phyloP scores from a whole-genome alignment of 768 basidiomycete genomes.

The Pisolithus orientalis region DNA sequence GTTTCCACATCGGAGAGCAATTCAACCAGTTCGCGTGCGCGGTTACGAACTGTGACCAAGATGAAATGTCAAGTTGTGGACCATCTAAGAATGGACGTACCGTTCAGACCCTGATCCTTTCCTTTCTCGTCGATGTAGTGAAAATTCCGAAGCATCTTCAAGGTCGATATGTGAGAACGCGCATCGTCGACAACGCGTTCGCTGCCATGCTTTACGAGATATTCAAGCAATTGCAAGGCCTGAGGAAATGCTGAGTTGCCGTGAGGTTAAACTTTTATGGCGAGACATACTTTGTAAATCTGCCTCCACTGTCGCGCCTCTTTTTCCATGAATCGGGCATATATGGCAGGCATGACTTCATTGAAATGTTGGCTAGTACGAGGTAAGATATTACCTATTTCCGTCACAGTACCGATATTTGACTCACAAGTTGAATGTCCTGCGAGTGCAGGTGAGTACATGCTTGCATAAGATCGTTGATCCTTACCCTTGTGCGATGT shows the following conservation, averaged over 20 bases:
- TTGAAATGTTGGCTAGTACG: slow-evolving; percentile 86
- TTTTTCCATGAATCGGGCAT: slow-evolving; percentile 94
- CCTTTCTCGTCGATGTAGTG: slow-evolving; percentile 99
- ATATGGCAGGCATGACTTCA: slow-evolving; percentile 98
- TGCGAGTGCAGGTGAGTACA: slow-evolving; percentile 28
- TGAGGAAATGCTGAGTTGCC: slow-evolving; percentile 23
- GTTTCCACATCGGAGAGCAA: slow-evolving; percentile 86
- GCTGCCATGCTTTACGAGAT: slow-evolving; percentile 93
- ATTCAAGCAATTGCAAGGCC: slow-evolving; percentile 92
- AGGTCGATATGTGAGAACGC: slow-evolving; percentile 85
- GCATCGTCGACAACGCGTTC: slow-evolving; percentile 98
- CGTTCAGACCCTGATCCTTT: slow-evolving; percentile 97
- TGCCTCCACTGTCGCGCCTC: slow-evolving; percentile 98
- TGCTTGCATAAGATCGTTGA: background rate
- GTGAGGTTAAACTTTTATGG: background rate
- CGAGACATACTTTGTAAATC: slow-evolving; percentile 82
- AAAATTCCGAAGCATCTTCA: slow-evolving; percentile 97
- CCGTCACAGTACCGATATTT: background rate
- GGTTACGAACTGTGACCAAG: slow-evolving; percentile 77
- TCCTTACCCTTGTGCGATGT: slow-evolving; percentile 92
- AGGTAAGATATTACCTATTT: slow-evolving; percentile 4
- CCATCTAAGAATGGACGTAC: slow-evolving; percentile 34
- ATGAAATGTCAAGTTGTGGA: background rate
- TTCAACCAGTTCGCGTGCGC: slow-evolving; percentile 88
- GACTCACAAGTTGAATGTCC: slow-evolving; percentile 95